Conservation (phyloP, 495 filamentous ascomycete species). For the Lichina pygmaea region DNA sequence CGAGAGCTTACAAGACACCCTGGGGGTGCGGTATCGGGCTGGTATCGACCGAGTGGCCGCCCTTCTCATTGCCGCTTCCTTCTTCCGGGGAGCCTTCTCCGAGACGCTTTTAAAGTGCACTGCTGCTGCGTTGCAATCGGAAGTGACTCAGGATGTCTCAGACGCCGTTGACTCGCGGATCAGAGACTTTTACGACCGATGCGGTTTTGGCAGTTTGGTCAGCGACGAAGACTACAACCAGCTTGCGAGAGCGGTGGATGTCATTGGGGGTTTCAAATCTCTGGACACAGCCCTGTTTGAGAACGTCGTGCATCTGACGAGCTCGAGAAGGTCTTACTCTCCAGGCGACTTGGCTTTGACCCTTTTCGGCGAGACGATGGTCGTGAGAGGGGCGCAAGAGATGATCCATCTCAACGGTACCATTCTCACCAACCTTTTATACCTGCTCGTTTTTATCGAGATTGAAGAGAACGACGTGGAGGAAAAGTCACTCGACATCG, state of each 20-base stretch:
- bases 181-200: conserved; percentile 40
- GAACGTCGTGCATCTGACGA: conserved; percentile 18
- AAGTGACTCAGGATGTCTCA: conserved; percentile 41
- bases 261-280: conserved; percentile 26
- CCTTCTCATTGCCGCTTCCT: conserved; percentile 29
- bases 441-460: conserved; percentile 63
- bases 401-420: conserved; percentile 37
- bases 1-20: background rate
- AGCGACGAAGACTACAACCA: conserved; percentile 37
- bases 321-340: conserved; percentile 18
- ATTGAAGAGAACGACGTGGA: conserved; percentile 44
- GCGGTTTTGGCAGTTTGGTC: conserved; percentile 43
- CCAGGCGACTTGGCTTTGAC: conserved; percentile 17
- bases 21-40: background rate
- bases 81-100: conserved; percentile 31
- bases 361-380: conserved; percentile 20
- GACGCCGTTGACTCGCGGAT: conserved; percentile 41
- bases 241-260: conserved; percentile 15
- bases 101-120: conserved; percentile 32
- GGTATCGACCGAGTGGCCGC: conserved; percentile 12
- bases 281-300: conserved; percentile 25
- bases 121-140: conserved; percentile 28
- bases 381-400: conserved; percentile 56
- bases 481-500: conserved; percentile 30
- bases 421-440: conserved; percentile 52